Percentiles rank a stretch among this genome's conserved stretches.
phyloP scores from a whole-genome alignment of 2,329 filamentous ascomycete genomes.

The Fusarium mangiferae region DNA sequence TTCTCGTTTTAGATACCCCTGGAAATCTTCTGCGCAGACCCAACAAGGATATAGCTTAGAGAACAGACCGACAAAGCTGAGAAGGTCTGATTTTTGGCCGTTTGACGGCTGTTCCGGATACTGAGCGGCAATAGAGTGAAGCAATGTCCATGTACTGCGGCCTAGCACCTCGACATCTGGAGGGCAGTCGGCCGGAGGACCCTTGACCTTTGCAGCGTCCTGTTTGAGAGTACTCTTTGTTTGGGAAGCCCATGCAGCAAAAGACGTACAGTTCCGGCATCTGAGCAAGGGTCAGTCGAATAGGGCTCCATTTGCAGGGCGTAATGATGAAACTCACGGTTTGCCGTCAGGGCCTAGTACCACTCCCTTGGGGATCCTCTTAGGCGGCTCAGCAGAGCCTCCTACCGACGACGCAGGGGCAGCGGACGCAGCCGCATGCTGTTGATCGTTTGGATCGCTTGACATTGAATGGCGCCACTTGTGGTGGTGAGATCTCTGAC shows the following conservation, averaged over 20 bases:
- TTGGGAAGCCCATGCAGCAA: slow-evolving; percentile 62
- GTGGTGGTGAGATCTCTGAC: slow-evolving; percentile 19
- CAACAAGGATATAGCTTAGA: slow-evolving; percentile 93
- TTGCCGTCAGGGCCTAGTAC: slow-evolving; percentile 85
- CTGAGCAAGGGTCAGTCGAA: slow-evolving; percentile 39
- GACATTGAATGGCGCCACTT: slow-evolving; percentile 42
- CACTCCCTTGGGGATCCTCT: slow-evolving; percentile 75
- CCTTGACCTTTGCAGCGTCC: slow-evolving; percentile 47
- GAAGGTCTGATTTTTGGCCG: slow-evolving; percentile 78
- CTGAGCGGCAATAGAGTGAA: slow-evolving; percentile 89
- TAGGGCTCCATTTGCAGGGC: slow-evolving; percentile 12
- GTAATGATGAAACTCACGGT: slow-evolving; percentile 67
- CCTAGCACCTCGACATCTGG: slow-evolving; percentile 90
- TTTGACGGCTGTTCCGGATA: slow-evolving; percentile 79
- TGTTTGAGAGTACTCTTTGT: slow-evolving; percentile 55
- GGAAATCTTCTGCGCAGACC: slow-evolving; percentile 94
- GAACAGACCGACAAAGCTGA: slow-evolving; percentile 82
- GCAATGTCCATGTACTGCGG: slow-evolving; percentile 89
- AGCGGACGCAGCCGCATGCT: slow-evolving; percentile 36
- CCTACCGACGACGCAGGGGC: slow-evolving; percentile 31
- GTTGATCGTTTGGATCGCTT: slow-evolving; percentile 39
- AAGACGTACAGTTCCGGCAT: slow-evolving; percentile 49
- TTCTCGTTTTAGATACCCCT: slow-evolving; percentile 79
- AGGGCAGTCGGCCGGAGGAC: slow-evolving; percentile 76
- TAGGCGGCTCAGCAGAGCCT: slow-evolving; percentile 52